Evolutionary conservation across 1,139 yeast genomes (phyloP).

Genomic region (Blastobotrys illinoisensis): DNA sequence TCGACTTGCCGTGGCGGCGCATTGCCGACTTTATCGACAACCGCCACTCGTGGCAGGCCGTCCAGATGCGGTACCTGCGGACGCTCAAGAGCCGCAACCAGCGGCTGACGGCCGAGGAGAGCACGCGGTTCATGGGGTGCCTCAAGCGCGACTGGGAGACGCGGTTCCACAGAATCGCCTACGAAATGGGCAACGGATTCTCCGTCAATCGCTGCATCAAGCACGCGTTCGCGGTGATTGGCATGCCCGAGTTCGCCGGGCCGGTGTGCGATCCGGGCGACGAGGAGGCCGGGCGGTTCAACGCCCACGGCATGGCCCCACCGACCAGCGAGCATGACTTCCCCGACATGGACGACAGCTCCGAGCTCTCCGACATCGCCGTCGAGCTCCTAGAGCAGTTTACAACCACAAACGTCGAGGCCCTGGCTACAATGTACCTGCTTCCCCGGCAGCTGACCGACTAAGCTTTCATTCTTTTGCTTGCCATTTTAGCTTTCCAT

Average conservation of each 20-base stretch:
- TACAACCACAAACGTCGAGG: not conserved
- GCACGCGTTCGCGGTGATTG: conserved; percentile 1
- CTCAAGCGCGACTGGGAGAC: conserved; percentile 38
- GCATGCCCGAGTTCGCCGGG: not conserved
- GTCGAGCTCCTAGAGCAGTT: not conserved
- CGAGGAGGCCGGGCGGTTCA: not conserved
- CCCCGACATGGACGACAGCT: not conserved
- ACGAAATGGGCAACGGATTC: conserved; percentile 28
- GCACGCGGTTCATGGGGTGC: conserved; percentile 26
- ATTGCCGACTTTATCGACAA: conserved; percentile 33
- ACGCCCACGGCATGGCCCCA: not conserved
- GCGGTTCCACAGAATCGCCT: conserved; percentile 36
- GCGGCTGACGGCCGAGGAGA: conserved; percentile 33
- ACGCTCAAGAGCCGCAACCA: conserved; percentile 34
- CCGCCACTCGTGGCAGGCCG: conserved; percentile 40
- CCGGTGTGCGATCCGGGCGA: not conserved
- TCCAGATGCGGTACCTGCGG: conserved; percentile 42
- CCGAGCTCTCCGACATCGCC: not conserved
- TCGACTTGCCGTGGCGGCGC: conserved; percentile 36
- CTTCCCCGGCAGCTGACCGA: not conserved
- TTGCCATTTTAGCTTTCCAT: not conserved
- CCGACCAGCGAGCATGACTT: not conserved
- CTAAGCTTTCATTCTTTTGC: not conserved
- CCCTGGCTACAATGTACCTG: not conserved
- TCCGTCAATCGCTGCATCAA: conserved; percentile 11